A percentile compares a stretch with the other conserved stretches of the same genome.
These are phyloP conservation scores for Acacia melanoxylon DNA, from an alignment of 306 rosid genomes.

Conservation along the genomic window DNA sequence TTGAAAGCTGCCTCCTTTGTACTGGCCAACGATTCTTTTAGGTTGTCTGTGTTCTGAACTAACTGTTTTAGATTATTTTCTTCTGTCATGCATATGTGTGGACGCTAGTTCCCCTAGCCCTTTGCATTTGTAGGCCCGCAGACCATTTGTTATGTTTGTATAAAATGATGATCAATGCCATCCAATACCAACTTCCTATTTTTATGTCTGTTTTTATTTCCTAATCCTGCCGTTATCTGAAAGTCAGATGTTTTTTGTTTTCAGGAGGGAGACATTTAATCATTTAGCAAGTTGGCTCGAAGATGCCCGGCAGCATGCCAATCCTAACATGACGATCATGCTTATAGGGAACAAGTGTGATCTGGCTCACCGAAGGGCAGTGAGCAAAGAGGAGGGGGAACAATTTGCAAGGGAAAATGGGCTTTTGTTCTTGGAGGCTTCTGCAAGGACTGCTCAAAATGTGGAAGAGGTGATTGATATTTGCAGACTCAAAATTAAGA, in stretches of 20 bases:
- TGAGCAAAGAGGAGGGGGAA: constrained; percentile 96
- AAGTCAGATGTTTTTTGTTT: constrained; percentile 8
- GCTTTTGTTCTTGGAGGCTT: constrained; percentile 91
- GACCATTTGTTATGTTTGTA: constrained; percentile 12
- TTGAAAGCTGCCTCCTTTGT: not conserved
- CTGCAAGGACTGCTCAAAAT: constrained; percentile 94
- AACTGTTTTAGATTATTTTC: not conserved
- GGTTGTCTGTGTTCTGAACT: not conserved
- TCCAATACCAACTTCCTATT: not conserved
- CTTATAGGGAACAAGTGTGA: constrained; percentile 91
- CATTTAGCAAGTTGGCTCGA: constrained; percentile 92
- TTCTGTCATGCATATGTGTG: not conserved
- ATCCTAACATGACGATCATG: constrained; percentile 93
- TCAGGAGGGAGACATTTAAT: constrained; percentile 89
- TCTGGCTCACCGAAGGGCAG: constrained; percentile 90
- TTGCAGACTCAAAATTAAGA: not conserved
- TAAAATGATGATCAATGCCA: not conserved
- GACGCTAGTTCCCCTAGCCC: constrained; percentile 1
- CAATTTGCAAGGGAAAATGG: constrained; percentile 97
- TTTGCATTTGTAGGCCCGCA: not conserved
- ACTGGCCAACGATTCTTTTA: not conserved
- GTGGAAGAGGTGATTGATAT: constrained; percentile 82
- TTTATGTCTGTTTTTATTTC: constrained; percentile 6
- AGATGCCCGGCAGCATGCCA: constrained; percentile 99
- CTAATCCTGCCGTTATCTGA: constrained; percentile 12